phyloP scores from a whole-genome alignment of 768 basidiomycete genomes.

The Macrolepiota albuminosa region DNA sequence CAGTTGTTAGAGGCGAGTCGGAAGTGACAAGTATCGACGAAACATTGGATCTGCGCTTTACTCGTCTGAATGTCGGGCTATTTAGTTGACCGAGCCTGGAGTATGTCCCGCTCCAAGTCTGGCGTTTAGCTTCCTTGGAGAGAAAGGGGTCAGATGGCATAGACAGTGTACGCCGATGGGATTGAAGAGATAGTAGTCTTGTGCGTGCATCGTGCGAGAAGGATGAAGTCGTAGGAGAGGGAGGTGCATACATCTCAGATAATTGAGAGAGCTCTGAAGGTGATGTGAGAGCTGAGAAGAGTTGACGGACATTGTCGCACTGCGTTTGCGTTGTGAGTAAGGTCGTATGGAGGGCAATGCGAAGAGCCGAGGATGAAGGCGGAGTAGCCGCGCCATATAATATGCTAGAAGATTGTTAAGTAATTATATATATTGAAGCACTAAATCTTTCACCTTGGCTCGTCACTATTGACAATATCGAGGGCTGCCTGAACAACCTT shows the following conservation, averaged over 20 bases:
- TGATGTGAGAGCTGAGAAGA: constrained; percentile 71
- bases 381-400: constrained; percentile 38
- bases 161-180: constrained; percentile 25
- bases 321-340: constrained; percentile 74
- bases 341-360: constrained; percentile 67
- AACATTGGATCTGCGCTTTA: constrained; percentile 54
- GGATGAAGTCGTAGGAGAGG: constrained; percentile 41
- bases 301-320: constrained; percentile 76
- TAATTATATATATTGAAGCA: not conserved
- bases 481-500: constrained; percentile 68
- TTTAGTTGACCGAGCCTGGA: constrained; percentile 43
- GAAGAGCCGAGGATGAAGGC: constrained; percentile 51
- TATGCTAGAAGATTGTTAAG: constrained; percentile 17
- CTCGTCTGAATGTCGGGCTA: constrained; percentile 40
- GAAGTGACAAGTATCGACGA: constrained; percentile 36
- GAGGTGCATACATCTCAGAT: constrained; percentile 85
- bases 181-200: constrained; percentile 39
- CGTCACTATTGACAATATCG: constrained; percentile 61
- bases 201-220: constrained; percentile 9
- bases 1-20: constrained; percentile 17
- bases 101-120: constrained; percentile 75
- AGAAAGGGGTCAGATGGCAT: constrained; percentile 18
- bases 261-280: constrained; percentile 71
- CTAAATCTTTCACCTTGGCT: constrained; percentile 47
- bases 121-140: constrained; percentile 43